Conservation (phyloP, 345 rosid species). For the Garcia nutans region DNA sequence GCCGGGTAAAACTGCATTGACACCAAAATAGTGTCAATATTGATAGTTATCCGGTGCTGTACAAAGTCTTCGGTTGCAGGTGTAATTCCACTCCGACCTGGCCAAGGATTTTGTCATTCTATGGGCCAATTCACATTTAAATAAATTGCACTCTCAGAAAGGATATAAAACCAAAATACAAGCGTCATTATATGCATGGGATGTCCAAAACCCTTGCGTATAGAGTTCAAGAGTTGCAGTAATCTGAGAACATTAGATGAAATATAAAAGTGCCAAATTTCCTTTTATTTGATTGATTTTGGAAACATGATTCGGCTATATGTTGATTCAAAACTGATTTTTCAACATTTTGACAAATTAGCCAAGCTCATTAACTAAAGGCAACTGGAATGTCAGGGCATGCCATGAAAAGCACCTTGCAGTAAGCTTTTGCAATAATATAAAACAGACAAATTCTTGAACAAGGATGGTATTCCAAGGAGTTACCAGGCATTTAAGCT, state of each 20-base stretch:
- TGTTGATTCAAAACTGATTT: not conserved
- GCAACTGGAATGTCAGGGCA: not conserved
- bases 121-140: not conserved
- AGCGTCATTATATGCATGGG: not conserved
- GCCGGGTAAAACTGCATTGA: slow-evolving; percentile 15
- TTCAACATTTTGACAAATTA: not conserved
- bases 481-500: slow-evolving; percentile 32
- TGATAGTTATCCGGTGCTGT: slow-evolving; percentile 6
- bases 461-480: not conserved
- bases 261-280: not conserved
- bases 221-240: not conserved
- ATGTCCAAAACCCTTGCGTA: not conserved
- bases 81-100: slow-evolving; percentile 22
- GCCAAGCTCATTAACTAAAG: not conserved
- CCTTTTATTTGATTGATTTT: not conserved
- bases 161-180: not conserved
- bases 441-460: not conserved
- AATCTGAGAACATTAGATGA: not conserved
- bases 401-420: not conserved
- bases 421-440: not conserved
- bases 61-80: slow-evolving; percentile 16
- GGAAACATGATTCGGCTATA: not conserved
- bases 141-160: not conserved
- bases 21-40: slow-evolving; percentile 16
- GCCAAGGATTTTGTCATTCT: not conserved